Base-by-base conservation (phyloP, 768 basidiomycete genomes). In the Polyporus arcularius region DNA sequence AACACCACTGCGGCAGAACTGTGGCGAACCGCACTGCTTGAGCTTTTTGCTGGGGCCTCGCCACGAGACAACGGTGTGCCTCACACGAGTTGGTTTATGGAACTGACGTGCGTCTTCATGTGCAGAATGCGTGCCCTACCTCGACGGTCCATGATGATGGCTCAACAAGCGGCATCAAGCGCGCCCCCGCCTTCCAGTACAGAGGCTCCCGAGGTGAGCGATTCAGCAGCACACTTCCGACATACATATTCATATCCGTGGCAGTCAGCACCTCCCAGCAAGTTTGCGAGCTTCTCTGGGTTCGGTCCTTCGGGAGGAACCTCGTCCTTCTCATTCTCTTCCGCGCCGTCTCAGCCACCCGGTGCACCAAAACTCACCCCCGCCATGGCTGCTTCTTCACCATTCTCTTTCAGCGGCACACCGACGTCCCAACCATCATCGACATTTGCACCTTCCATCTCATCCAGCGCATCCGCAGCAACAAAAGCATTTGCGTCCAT, bases 271-370 rank as follows among this genome's bases (percentile, higher is more conserved):
- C 50, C 71, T 51, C 54, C 77, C 16, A 64, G 74, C 40, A 86
- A 81, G 68, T 85, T 85, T 65, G 71, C 68, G 39, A 78, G 77
- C 1, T 88, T 88, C 66, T 60, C 71, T 15, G 86, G 85, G 4
- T 86, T 87, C 62, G 85, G 82, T 6, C 61, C 74, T 14, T 49
- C 71, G 16, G 42, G 75, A 12, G 61, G 70, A 40, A 63, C 66
- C 28, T 62, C 76, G 5, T 69, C 63, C 53, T 57, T 79, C 3
- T 84, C 81, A 68, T 72, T 75, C n/a, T 81, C 82, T 65, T 68
- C 70, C 16, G 58, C 76, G 38, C 71, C 75, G 4, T 62, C 73
- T 53, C 66, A 68, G 30, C 61, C 73, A 31, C 52, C 69, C 30
- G 57, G 65, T 9, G 55, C 65, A 10, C 39, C 53, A 6, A 58